These are phyloP conservation scores for Saururus chinensis DNA, from an alignment of 164 flowering plant species.

Conservation along the genomic window DNA sequence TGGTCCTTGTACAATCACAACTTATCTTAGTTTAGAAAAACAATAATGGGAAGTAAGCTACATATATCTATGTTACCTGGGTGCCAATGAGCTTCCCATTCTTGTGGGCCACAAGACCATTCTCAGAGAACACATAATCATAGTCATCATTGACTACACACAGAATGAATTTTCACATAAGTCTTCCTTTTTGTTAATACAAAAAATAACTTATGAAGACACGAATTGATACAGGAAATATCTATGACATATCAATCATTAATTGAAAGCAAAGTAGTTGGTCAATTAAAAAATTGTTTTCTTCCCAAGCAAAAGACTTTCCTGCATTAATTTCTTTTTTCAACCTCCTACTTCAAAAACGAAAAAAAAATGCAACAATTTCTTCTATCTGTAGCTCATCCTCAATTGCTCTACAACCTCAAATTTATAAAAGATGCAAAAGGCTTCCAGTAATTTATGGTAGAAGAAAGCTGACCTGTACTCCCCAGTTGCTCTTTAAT, in stretches of 20 bases:
- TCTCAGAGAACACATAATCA: conserved; percentile 90
- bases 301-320: too few relatives aligned
- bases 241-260: too few relatives aligned
- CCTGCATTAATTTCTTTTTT: too few relatives aligned
- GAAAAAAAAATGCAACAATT: too few relatives aligned
- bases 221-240: too few relatives aligned
- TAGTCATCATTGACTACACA: conserved; percentile 71
- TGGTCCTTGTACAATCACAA: too few relatives aligned
- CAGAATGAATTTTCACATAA: neutral
- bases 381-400: too few relatives aligned
- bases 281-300: neutral
- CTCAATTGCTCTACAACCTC: too few relatives aligned
- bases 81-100: conserved; percentile 69
- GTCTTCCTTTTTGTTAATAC: neutral
- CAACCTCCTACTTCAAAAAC: too few relatives aligned
- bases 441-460: neutral
- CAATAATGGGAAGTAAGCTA: too few relatives aligned
- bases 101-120: conserved; percentile 93
- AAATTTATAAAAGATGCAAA: neutral
- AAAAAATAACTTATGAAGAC: neutral
- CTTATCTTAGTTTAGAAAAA: too few relatives aligned
- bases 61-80: conserved; percentile 38
- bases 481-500: conserved; percentile 95
- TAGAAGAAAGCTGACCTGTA: conserved; percentile 35
- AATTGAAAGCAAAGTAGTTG: neutral